Base-by-base conservation (phyloP, 2,329 filamentous ascomycete genomes). In the Lizonia empirigonia region DNA sequence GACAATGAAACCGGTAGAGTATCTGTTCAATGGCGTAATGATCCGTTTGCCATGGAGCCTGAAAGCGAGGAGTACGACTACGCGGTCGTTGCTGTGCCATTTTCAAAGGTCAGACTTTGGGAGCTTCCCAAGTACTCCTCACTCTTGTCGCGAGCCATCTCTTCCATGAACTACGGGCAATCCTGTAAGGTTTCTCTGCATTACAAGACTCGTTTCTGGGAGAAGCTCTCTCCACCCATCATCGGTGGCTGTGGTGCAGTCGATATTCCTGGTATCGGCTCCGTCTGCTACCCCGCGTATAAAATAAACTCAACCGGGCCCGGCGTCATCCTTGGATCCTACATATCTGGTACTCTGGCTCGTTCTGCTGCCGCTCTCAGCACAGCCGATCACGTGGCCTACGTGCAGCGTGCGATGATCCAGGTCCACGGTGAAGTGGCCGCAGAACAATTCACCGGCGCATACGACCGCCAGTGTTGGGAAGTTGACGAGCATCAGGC, bases 271-370 rank as follows among this genome's bases (percentile, higher is more conserved):
- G 82, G 83, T 20, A 78, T 88, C 46, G 82, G 84, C 19, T 78
- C 71, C 36, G 77, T 87, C 54, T 88, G 85, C 77, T 89, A 88
- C 69, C 86, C 86, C 0, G 80, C 81, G 5, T 88, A 88, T 74
- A 77, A 83, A 55, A 76, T 89, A 67, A 89, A 88, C 73, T 78
- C 79, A 32, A 83, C 81, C 0, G 81, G 84, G 0, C 84, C 83
- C 0, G 85, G 85, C 6, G 80, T 84, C 0, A 78, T 89, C 34
- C 77, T 89, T 1, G 86, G 77, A 1, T 82, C 78, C 18, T 89
- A 89, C 72, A 63, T 76, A 24, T 78, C 75, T 1, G 80, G 77
- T 16, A 75, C 76, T 12, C 67, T 71, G 1, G 78, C 77, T 0
- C 70, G 74, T 16, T 75, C 76, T 2, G 76, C 81, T 60, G 76